Evolutionary conservation across 1,284 basidiomycete species (phyloP).

Genomic region (Leccinum olivaceoglutinosum): DNA sequence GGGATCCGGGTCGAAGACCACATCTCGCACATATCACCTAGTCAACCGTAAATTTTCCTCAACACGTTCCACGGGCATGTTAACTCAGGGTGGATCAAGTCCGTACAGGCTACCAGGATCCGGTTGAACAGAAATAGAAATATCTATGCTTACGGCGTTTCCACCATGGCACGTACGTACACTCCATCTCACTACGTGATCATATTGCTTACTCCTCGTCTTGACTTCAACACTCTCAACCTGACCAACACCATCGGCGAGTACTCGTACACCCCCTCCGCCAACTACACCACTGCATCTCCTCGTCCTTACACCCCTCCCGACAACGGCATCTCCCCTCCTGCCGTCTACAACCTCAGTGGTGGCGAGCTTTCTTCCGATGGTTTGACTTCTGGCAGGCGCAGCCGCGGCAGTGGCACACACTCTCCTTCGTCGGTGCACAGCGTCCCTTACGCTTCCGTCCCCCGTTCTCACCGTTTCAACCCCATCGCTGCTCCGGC

Average conservation of each 20-base stretch:
- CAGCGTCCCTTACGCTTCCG: constrained; percentile 48
- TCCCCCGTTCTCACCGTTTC: constrained; percentile 68
- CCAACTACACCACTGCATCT: constrained; percentile 45
- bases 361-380: constrained; percentile 68
- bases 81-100: no score
- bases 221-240: constrained; percentile 59
- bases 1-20: no score
- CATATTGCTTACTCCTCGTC: constrained; percentile 38
- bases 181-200: neutral
- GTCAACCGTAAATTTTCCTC: no score
- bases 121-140: no score
- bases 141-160: no score
- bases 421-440: constrained; percentile 51
- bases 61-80: no score
- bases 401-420: constrained; percentile 61
- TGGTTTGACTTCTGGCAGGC: constrained; percentile 54
- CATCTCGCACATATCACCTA: no score
- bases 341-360: constrained; percentile 55
- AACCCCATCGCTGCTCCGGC: constrained; percentile 62
- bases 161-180: no score
- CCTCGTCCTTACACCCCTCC: constrained; percentile 67
- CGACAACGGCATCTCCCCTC: constrained; percentile 63
- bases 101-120: no score
- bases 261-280: constrained; percentile 48
- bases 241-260: constrained; percentile 52